A percentile compares a stretch with the other conserved stretches of the same genome.
phyloP scores from a whole-genome alignment of 2,329 filamentous ascomycete genomes.

The Pseudogymnoascus sp. region DNA sequence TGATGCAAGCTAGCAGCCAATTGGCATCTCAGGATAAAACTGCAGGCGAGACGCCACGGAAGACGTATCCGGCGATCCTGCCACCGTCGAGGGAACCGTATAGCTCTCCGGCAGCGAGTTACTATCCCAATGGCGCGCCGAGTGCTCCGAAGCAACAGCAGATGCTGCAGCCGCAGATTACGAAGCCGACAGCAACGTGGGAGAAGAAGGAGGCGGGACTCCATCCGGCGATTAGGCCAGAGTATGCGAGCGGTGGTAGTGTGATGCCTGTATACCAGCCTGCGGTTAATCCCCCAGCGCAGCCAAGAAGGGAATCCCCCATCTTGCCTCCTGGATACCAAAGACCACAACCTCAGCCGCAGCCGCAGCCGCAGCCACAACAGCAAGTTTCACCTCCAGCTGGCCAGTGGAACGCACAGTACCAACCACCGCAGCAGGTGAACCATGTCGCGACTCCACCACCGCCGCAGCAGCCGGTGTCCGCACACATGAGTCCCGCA shows the following conservation, averaged over 20 bases:
- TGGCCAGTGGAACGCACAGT: neutral
- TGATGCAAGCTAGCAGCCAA: neutral
- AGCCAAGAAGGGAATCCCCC: neutral
- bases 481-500: neutral
- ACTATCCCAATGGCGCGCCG: conserved; percentile 8
- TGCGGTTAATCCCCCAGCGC: neutral
- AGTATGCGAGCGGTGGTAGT: conserved; percentile 15
- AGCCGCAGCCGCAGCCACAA: neutral
- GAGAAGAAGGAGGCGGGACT: conserved; percentile 22
- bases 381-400: neutral
- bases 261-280: neutral
- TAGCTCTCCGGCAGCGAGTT: conserved; percentile 8
- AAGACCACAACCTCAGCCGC: neutral
- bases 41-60: neutral
- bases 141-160: conserved; percentile 11
- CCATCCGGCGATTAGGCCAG: conserved; percentile 33
- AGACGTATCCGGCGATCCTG: conserved; percentile 13
- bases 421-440: neutral
- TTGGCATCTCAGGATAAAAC: neutral
- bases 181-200: conserved; percentile 14
- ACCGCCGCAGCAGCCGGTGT: neutral
- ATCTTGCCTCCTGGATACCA: neutral
- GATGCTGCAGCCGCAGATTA: conserved; percentile 10
- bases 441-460: neutral
- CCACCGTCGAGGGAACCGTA: conserved; percentile 11